Evolutionary conservation across 192 early-diverging fungal species (phyloP).

Genomic region (Gonapodya prolifera): DNA sequence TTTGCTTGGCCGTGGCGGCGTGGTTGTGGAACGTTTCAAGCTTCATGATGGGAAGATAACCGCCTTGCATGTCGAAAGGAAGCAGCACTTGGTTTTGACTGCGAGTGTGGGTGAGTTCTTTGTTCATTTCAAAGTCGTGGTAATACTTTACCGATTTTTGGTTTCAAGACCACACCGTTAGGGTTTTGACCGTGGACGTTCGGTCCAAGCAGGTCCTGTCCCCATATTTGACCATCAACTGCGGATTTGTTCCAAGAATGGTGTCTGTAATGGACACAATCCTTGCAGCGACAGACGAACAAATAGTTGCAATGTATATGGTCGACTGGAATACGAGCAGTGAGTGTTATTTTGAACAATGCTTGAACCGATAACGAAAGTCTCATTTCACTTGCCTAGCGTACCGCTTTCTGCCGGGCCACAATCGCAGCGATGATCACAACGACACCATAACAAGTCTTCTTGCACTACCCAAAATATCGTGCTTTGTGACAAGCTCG

Average conservation of each 20-base stretch:
- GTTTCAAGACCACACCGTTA: neutral
- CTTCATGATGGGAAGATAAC: neutral
- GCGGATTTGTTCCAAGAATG: neutral
- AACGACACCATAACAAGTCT: neutral
- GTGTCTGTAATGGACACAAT: neutral
- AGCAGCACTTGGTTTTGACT: neutral
- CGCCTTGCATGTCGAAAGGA: neutral
- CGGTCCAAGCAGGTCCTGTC: neutral
- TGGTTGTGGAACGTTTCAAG: neutral
- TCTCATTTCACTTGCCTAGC: neutral
- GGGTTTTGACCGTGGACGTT: neutral
- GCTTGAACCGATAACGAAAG: neutral
- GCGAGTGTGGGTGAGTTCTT: neutral
- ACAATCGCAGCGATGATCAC: neutral
- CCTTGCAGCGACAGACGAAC: neutral
- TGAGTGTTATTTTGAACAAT: neutral
- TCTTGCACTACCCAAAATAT: neutral
- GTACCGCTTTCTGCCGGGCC: neutral
- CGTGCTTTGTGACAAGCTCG: neutral
- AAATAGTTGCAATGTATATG: neutral
- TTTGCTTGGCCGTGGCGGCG: neutral
- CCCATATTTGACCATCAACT: neutral
- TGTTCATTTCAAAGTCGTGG: neutral
- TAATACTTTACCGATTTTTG: neutral
- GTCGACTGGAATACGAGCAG: neutral